Percentiles rank a stretch among this genome's conserved stretches.
phyloP scores from a whole-genome alignment of 805 yeast species.

The Blastobotrys parvus region DNA sequence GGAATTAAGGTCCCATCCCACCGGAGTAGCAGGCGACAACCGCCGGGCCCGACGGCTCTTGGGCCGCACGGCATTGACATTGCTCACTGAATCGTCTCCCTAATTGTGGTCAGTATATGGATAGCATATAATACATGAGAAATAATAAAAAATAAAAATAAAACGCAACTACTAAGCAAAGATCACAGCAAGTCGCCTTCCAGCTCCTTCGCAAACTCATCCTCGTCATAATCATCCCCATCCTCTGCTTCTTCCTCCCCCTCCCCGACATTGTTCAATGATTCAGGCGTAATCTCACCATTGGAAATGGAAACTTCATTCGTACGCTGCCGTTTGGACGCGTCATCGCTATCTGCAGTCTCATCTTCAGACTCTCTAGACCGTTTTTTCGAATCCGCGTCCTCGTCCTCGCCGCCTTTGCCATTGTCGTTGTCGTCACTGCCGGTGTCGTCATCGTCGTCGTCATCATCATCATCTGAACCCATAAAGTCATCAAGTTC shows the following conservation, averaged over 20 bases:
- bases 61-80: no score
- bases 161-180: no score
- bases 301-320: no score
- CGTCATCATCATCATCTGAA: constrained; percentile 23
- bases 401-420: constrained; percentile 11
- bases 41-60: no score
- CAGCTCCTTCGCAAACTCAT: constrained; percentile 22
- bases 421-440: constrained; percentile 12
- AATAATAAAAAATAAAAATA: no score
- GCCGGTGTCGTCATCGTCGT: constrained; percentile 25
- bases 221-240: constrained; percentile 22
- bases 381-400: constrained; percentile 10
- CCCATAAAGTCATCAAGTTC: constrained; percentile 46
- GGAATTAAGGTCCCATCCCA: no score
- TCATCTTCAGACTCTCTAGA: constrained; percentile 6
- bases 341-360: constrained; percentile 16
- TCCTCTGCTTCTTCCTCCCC: constrained; percentile 8
- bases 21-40: no score
- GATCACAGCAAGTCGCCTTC: constrained; percentile 21
- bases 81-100: no score
- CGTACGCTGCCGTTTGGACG: constrained; percentile 10
- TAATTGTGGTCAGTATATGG: no score
- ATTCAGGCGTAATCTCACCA: no score
- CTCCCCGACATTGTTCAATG: constrained; percentile 2
- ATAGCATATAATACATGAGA: no score